A percentile compares a stretch with the other conserved stretches of the same genome.
These are phyloP conservation scores for Glebionis coronaria DNA, from an alignment of 129 eudicot genomes.

Conservation along the genomic window DNA sequence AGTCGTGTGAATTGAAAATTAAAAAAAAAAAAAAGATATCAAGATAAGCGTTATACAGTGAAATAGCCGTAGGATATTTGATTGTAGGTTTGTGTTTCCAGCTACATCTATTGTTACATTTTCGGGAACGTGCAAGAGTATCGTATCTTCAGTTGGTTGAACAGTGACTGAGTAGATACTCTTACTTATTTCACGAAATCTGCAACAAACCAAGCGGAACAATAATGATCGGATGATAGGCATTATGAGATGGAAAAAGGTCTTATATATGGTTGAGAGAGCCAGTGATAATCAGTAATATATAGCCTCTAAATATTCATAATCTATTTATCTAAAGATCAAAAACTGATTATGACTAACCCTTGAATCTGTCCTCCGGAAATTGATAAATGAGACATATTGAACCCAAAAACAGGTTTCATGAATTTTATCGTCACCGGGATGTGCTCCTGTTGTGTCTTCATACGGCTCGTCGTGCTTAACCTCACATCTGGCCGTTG, in stretches of 20 bases:
- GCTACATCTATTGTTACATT: conserved; percentile 79
- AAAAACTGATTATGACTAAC: conserved; percentile 28
- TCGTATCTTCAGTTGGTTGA: conserved; percentile 41
- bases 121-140: conserved; percentile 63
- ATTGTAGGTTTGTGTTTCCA: conserved; percentile 70
- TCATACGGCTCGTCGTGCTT: conserved; percentile 63
- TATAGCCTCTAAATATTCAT: background rate
- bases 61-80: conserved; percentile 62
- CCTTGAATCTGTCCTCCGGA: conserved; percentile 65
- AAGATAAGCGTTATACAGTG: conserved; percentile 53
- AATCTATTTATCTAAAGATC: background rate
- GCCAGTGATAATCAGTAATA: too few species aligned
- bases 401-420: conserved; percentile 89
- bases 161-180: conserved; percentile 44
- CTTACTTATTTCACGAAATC: conserved; percentile 62
- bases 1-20: conserved; percentile 7
- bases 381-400: conserved; percentile 62
- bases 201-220: conserved; percentile 18
- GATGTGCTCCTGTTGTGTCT: conserved; percentile 60
- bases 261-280: too few species aligned
- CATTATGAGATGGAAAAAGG: too few species aligned
- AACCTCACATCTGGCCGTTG: conserved; percentile 74
- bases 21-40: background rate
- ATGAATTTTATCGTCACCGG: conserved; percentile 61
- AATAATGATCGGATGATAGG: background rate